Conservation (phyloP, 352 stramenopile genomes). For the Phytophthora idaei region DNA sequence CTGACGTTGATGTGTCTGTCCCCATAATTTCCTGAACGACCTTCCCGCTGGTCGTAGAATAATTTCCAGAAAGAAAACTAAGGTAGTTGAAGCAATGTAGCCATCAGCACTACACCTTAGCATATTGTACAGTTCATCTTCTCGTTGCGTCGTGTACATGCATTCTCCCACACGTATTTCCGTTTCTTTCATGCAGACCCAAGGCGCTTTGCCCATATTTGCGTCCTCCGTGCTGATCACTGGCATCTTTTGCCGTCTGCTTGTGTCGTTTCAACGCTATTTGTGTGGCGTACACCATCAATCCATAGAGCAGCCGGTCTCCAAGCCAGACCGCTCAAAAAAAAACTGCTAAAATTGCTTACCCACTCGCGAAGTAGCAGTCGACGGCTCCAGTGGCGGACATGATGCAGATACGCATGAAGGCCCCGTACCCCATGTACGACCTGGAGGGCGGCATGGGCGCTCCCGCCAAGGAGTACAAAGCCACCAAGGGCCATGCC, state of each 20-base stretch:
- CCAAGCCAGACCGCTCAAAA: constrained; percentile 16
- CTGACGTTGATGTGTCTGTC: not conserved
- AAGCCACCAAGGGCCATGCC: constrained; percentile 26
- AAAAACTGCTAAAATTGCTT: constrained; percentile 19
- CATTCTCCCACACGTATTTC: not conserved
- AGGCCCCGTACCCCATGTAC: constrained; percentile 39
- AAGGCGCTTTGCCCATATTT: not conserved
- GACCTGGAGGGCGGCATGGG: constrained; percentile 39
- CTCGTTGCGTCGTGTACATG: not conserved
- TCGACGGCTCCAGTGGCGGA: constrained; percentile 12
- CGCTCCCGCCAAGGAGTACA: constrained; percentile 27
- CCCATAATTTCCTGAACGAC: not conserved
- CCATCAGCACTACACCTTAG: not conserved
- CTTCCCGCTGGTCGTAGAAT: not conserved
- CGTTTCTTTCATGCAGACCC: not conserved
- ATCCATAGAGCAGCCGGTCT: constrained; percentile 2
- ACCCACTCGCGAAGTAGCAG: constrained; percentile 25
- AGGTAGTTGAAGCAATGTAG: not conserved
- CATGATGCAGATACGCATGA: constrained; percentile 33
- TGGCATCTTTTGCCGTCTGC: not conserved
- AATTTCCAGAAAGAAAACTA: no score
- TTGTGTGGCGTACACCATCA: constrained; percentile 11
- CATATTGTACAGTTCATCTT: no score
- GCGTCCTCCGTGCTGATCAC: no score
- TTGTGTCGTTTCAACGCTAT: constrained; percentile 8